These are phyloP conservation scores for Tetrahymena borealis DNA, from an alignment of 73 alveolate species.

Conservation along the genomic window DNA sequence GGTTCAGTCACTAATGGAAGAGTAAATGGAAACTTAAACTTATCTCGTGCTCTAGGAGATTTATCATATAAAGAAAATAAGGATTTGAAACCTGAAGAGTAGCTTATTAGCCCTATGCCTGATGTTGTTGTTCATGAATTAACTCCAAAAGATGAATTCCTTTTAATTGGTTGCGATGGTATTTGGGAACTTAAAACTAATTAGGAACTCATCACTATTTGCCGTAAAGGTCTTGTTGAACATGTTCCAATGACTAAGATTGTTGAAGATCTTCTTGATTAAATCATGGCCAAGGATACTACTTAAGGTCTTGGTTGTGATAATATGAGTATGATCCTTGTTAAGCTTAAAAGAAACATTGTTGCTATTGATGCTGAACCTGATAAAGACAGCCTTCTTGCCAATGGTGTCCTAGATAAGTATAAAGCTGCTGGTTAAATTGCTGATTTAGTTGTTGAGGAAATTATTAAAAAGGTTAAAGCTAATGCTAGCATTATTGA, in stretches of 20 bases:
- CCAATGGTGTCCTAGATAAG: not conserved
- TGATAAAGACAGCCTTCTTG: not conserved
- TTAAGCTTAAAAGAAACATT: slow-evolving; percentile 33
- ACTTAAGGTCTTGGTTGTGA: slow-evolving; percentile 75
- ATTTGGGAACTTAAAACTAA: slow-evolving; percentile 45
- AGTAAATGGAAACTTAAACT: slow-evolving; percentile 81
- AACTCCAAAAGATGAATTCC: slow-evolving; percentile 51
- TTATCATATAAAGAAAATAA: slow-evolving; percentile 72
- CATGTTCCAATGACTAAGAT: slow-evolving; percentile 6
- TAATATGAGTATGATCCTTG: slow-evolving; percentile 72
- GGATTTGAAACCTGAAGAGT: slow-evolving; percentile 79
- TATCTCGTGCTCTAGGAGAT: slow-evolving; percentile 89
- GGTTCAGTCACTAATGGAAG: slow-evolving; percentile 75
- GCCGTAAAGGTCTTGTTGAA: not conserved
- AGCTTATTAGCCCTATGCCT: slow-evolving; percentile 80
- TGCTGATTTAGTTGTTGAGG: not conserved
- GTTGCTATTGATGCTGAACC: not conserved
- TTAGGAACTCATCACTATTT: slow-evolving; percentile 23
- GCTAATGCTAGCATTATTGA: not conserved
- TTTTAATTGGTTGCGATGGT: slow-evolving; percentile 54
- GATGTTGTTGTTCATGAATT: slow-evolving; percentile 55
- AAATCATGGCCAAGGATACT: slow-evolving; percentile 58
- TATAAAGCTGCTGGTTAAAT: not conserved
- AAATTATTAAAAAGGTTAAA: not conserved
- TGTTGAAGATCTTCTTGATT: slow-evolving; percentile 63